phyloP scores from a whole-genome alignment of 371 early-diverging fungal genomes.

The Nematocida sp. region DNA sequence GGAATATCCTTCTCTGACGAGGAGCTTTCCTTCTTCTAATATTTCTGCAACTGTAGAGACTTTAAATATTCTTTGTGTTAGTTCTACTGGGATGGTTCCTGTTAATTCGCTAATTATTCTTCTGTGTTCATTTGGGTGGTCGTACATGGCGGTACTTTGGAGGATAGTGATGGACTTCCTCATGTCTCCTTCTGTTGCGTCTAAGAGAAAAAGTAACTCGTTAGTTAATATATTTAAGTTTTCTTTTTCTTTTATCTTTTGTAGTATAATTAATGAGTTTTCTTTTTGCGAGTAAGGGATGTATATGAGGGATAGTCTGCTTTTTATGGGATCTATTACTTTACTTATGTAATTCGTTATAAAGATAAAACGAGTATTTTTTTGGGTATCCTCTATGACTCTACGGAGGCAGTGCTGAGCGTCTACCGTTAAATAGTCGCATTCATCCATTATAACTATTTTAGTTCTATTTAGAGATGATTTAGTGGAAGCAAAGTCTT shows the following conservation, averaged over 20 bases:
- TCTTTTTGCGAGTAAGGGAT: conserved; percentile 38
- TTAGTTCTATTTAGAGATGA: conserved; percentile 45
- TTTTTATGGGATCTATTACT: conserved; percentile 66
- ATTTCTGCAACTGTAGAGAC: conserved; percentile 19
- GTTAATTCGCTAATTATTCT: conserved; percentile 57
- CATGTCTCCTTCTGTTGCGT: conserved; percentile 59
- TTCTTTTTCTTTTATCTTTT: conserved; percentile 58
- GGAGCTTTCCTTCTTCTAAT: conserved; percentile 37
- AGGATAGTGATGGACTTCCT: conserved; percentile 63
- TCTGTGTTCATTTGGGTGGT: neutral
- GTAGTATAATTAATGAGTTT: conserved; percentile 27
- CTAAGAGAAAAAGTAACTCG: conserved; percentile 51
- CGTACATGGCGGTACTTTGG: conserved; percentile 59
- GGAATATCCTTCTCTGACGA: conserved; percentile 57
- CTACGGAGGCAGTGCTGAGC: conserved; percentile 67
- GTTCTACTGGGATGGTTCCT: conserved; percentile 55
- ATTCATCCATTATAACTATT: conserved; percentile 67
- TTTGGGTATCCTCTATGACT: conserved; percentile 64
- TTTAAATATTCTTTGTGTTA: conserved; percentile 48
- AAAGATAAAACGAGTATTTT: conserved; percentile 66
- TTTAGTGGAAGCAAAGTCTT: conserved; percentile 72
- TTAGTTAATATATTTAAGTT: conserved; percentile 12
- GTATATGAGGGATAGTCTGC: conserved; percentile 61
- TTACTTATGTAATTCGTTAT: conserved; percentile 69
- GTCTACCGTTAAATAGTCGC: conserved; percentile 67